phyloP scores from a whole-genome alignment of 2,329 filamentous ascomycete genomes.

The Coniochaeta hoffmannii region DNA sequence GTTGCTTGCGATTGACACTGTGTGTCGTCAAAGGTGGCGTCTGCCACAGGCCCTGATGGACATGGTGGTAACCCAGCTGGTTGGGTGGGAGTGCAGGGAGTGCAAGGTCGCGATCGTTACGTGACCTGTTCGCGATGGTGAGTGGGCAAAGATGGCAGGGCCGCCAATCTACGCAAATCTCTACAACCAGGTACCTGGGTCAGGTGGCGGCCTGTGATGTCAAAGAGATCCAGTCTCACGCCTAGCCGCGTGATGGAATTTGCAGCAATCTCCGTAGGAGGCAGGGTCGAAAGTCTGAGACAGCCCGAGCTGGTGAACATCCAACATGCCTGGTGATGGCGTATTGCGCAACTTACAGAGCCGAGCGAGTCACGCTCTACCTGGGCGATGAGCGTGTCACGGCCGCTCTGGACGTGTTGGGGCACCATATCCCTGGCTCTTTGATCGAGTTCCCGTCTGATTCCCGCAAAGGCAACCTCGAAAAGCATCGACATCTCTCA shows the following conservation, averaged over 20 bases:
- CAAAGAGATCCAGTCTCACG: neutral
- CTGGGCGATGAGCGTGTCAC: neutral
- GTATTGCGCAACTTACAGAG: neutral
- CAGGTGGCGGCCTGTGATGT: neutral
- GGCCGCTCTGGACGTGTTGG: neutral
- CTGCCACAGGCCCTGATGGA: neutral
- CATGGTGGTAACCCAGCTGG: neutral
- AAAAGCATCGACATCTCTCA: neutral
- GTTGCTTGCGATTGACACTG: neutral
- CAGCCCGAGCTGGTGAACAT: neutral
- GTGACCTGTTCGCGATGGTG: neutral
- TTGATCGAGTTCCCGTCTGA: neutral
- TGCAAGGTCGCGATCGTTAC: neutral
- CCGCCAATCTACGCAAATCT: neutral
- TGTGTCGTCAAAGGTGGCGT: neutral
- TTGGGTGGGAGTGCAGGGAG: slow-evolving; percentile 2
- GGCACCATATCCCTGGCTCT: neutral
- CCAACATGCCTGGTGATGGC: neutral
- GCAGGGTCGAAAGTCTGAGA: neutral
- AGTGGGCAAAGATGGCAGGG: neutral
- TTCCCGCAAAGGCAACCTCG: neutral
- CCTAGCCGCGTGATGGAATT: neutral
- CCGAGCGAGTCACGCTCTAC: neutral
- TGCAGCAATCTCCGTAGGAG: neutral
- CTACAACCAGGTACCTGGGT: neutral